Evolutionary conservation across 108 stramenopile genomes (phyloP), one percentile per base, ranked within the genome.

Genomic region (Nitzschia inconspicua): DNA sequence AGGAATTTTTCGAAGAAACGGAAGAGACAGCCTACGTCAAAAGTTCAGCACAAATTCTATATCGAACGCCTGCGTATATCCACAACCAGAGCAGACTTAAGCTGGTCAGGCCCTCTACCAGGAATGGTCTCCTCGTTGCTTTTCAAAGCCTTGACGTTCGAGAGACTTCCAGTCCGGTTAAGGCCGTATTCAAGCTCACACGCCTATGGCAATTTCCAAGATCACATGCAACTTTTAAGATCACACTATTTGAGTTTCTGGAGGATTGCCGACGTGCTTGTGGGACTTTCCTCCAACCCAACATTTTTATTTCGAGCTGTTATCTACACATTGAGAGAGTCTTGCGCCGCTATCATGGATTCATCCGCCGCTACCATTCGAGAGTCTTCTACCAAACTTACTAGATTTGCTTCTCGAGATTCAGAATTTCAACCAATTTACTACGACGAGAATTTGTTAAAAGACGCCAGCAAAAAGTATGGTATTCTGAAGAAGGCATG

Each of bases 41-140:
- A 68, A 47, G 55, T 68, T 23, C 52, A 67, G 30, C 76, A 58
- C 41, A 86, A 86, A 51, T 76, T 66, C 28, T 83, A 86, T 63
- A 72, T 86, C 25, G 81, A 86, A 34, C 65, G 62, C 18, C 24
- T 82, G n/a, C 60, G 52, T 34, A 75, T 86, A 36, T 80, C 80
- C 9, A 60, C 70, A 8, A 57, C 78, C 8, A 75, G 56, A 44
- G 59, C 77, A 11, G 74, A 86, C 36, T 53, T 86, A 11, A 79
- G 77, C 42, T 86, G 80, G 71, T 73, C 80, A n/a, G 77, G 78
- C 6, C 40, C 61, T 36, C 64, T 76, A 11, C 77, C 78, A 9
- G 56, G 44, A 39, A 31, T 58, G 3, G 34, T 79, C 32, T 71
- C 64, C 4, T 26, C 47, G 8, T 62, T 71, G 24, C 44, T 80